Evolutionary conservation across 2,329 filamentous ascomycete genomes (phyloP).

Genomic region (Fusarium verrucosum): DNA sequence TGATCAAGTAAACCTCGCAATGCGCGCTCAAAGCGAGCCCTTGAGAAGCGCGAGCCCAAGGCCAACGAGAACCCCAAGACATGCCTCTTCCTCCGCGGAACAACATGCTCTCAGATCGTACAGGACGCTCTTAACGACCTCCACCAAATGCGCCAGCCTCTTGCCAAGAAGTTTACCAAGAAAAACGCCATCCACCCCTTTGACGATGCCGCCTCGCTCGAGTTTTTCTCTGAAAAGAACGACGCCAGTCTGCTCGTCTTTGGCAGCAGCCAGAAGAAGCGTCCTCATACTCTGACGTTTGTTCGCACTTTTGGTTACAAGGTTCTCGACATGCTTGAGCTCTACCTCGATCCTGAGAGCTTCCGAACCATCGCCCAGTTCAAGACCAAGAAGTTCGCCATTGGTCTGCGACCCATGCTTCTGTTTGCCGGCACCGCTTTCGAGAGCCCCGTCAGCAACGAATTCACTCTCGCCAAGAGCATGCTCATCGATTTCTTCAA

Average conservation of each 20-base stretch:
- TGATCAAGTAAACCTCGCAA: slow-evolving; percentile 65
- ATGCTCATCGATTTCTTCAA: slow-evolving; percentile 92
- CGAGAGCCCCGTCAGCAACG: slow-evolving; percentile 80
- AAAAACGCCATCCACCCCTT: slow-evolving; percentile 97
- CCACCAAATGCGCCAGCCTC: slow-evolving; percentile 82
- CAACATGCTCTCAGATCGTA: slow-evolving; percentile 81
- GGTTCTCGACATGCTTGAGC: slow-evolving; percentile 93
- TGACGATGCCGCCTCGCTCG: slow-evolving; percentile 84
- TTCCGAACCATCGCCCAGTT: slow-evolving; percentile 78
- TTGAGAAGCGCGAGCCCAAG: slow-evolving; percentile 93
- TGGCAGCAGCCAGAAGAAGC: slow-evolving; percentile 88
- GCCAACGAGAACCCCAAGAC: slow-evolving; percentile 88
- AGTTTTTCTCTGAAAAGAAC: slow-evolving; percentile 98
- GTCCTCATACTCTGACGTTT: slow-evolving; percentile 89
- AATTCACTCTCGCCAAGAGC: slow-evolving; percentile 87
- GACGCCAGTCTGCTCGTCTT: slow-evolving; percentile 88
- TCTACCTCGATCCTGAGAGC: slow-evolving; percentile 79
- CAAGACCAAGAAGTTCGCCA: slow-evolving; percentile 76
- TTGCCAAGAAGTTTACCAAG: slow-evolving; percentile 92
- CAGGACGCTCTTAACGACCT: slow-evolving; percentile 88
- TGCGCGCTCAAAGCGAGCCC: slow-evolving; percentile 91
- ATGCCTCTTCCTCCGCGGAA: slow-evolving; percentile 88
- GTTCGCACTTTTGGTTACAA: slow-evolving; percentile 85
- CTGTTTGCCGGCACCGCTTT: slow-evolving; percentile 90
- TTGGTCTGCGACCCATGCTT: slow-evolving; percentile 89